Base-by-base conservation (phyloP, 345 rosid genomes). In the Fremontodendron californicum region DNA sequence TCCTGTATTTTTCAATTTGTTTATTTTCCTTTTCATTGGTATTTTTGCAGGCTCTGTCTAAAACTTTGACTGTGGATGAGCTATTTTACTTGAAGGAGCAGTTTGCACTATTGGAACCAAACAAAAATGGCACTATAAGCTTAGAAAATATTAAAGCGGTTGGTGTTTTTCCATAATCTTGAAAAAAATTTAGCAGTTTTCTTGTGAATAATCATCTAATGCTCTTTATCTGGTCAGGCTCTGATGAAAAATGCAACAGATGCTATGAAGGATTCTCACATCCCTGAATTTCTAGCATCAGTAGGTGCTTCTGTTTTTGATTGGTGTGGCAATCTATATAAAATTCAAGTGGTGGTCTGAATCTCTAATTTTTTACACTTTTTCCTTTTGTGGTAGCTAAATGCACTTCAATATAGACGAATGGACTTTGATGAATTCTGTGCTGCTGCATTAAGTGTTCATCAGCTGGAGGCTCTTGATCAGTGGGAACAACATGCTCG, bases 351-450 rank as follows among this genome's bases (percentile, higher is more conserved):
- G n/a, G 9, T 37, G 45, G n/a, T 51, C 46, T 43, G 43, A 64
- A 13, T 52, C 60, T 69, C 82, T 70, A 16, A 29, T n/a, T 10
- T 73, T 71, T 40, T 74, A 19, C 60, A 43, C 69, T 71, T 6
- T 71, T 73, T 75, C 51, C 45, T 66, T 64, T 23, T 70, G 16
- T 74, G 77, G 79, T 83, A 96, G 99, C 92, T 96, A 77, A 88
- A 86, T 85, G 86, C 93, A 71, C 97, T 96, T 85, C 94, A 92
- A 79, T 92, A 91, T 75, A 87, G 90, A 78, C 86, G 93, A 73
- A 90, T 95, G 85, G 96, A 93, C 78, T 95, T 93, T 77, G 99
- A 92, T 77, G 99, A 95, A 87, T 95, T 92, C 73, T 92, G 96
- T 82, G 98, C 97, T 21, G 98, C 99, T 78, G 83, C 94, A 9